Conservation (phyloP, 176 grass and related monocot genomes). For the Eleusine coracana region DNA sequence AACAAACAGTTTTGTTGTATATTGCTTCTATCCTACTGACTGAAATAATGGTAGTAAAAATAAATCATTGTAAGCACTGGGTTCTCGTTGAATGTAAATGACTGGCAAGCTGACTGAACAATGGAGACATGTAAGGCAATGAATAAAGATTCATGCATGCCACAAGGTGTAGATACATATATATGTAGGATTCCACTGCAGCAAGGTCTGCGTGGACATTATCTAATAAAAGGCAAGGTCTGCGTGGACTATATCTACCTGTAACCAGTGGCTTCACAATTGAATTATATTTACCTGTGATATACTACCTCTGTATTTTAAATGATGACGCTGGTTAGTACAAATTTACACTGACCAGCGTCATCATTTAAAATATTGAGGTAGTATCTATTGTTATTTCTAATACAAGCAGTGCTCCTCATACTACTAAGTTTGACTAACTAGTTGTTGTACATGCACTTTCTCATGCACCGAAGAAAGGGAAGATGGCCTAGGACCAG, state of each 20-base stretch:
- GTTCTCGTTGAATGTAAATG: slow-evolving; percentile 21
- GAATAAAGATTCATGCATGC: not conserved
- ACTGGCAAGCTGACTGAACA: slow-evolving; percentile 12
- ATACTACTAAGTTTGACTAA: slow-evolving; percentile 27
- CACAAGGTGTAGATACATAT: no score
- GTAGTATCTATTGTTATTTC: slow-evolving; percentile 1
- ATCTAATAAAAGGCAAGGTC: not conserved
- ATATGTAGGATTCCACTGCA: no score
- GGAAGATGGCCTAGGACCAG: slow-evolving; percentile 24
- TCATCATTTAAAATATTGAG: not conserved
- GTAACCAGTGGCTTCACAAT: slow-evolving; percentile 27
- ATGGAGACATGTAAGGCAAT: not conserved
- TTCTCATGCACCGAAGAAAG: slow-evolving; percentile 27
- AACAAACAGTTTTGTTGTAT: no score
- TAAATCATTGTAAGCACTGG: not conserved
- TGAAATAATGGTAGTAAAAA: not conserved
- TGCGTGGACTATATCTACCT: slow-evolving; percentile 39
- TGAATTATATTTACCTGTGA: not conserved
- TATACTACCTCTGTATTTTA: not conserved
- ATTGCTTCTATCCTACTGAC: not conserved
- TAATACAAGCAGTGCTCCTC: not conserved
- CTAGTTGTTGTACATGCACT: slow-evolving; percentile 40
- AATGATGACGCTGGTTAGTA: no score
- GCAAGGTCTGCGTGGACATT: no score
- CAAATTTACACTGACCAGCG: no score